These are phyloP conservation scores for Mycena albidolilacea DNA, from an alignment of 768 basidiomycete species.

Conservation along the genomic window DNA sequence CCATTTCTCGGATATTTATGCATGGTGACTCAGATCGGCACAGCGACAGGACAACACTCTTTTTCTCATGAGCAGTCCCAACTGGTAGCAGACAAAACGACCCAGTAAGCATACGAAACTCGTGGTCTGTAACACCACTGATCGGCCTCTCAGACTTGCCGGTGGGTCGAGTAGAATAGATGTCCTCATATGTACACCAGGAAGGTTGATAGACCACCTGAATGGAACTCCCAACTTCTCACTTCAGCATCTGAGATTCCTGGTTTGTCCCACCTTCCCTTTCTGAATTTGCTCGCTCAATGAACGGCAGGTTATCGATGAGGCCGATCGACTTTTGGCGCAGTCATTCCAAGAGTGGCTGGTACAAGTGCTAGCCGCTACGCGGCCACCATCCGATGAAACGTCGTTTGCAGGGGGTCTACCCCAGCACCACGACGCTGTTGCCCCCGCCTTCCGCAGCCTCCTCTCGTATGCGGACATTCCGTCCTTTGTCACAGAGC, in stretches of 20 bases:
- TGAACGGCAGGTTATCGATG: conserved; percentile 87
- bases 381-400: conserved; percentile 52
- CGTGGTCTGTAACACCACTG: conserved; percentile 3
- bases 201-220: conserved; percentile 94
- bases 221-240: conserved; percentile 91
- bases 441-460: conserved; percentile 73
- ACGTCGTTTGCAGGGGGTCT: conserved; percentile 20
- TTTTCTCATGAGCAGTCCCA: conserved; percentile 93
- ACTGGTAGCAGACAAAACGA: conserved; percentile 73
- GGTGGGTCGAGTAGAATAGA: conserved; percentile 95
- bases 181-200: conserved; percentile 95
- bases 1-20: not conserved
- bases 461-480: conserved; percentile 56
- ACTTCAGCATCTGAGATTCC: conserved; percentile 94
- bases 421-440: conserved; percentile 61
- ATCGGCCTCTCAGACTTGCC: conserved; percentile 63
- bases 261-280: conserved; percentile 65
- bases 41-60: conserved; percentile 94
- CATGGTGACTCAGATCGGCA: conserved; percentile 67
- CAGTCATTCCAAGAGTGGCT: conserved; percentile 99
- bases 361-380: conserved; percentile 84
- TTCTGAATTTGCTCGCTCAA: conserved; percentile 3
- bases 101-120: conserved; percentile 57
- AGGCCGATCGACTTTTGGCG: conserved; percentile 95
- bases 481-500: conserved; percentile 70